Base-by-base conservation (phyloP, 768 basidiomycete species). In the Rhodotorula taiwanensis region DNA sequence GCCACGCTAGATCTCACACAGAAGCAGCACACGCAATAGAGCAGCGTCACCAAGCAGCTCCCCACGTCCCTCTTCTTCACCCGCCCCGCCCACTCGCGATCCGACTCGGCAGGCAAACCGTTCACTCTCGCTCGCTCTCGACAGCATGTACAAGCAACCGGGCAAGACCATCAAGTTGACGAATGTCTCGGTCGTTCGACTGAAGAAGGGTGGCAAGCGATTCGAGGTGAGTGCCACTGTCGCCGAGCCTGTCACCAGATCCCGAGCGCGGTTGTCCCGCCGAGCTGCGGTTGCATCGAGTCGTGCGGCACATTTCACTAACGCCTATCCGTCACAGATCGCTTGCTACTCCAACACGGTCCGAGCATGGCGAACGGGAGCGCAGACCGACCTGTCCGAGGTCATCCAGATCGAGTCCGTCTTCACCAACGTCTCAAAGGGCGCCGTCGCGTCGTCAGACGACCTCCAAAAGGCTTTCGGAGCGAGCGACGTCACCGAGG, bases 321-420 rank as follows among this genome's bases (percentile, higher is more conserved):
- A n/a, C n/a, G n/a, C 5, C 48, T 55, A 54, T 33, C 31, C 14
- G 21, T n/a, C n/a, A 31, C 67, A 87, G 94, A 88, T 99, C 72
- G 94, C 95, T 42, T 95, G 92, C 77, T 99, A 98, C 80, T 94
- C 97, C 80, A 99, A 99, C 78, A 97, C 97, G 77, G 95, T 99
- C 31, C 89, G 93, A 71, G 93, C 95, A 75, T 99, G 86, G 83
- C 80, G 95, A 62, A 89, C 83, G 61, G 92, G 92, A 65, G 87
- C 94, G 85, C 93, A 98, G 80, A 90, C 87, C 34, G 86, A 87
- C 77, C 77, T 98, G 36, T 89, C 94, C 72, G 95, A 99, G 72
- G 90, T 99, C 43, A 81, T 98, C 49, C 95, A 99, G 76, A 44
- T 98, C 74, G 87, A 84, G 70, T 90, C 93, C 72, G 90, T 99